These are phyloP conservation scores for Alternaria burnsii DNA, from an alignment of 2,329 filamentous ascomycete genomes.

Conservation along the genomic window DNA sequence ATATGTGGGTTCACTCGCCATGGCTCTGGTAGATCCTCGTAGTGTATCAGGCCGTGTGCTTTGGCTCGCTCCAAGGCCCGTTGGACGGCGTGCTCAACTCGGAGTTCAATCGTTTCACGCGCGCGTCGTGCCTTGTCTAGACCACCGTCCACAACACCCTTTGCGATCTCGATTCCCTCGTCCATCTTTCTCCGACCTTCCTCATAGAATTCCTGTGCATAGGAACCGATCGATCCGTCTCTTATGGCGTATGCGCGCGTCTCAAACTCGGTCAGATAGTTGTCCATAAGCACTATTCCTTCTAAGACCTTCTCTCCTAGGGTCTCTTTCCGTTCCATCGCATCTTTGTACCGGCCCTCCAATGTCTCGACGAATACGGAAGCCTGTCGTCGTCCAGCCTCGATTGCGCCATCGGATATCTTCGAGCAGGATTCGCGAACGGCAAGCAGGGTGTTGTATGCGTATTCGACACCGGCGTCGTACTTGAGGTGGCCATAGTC, in stretches of 20 bases:
- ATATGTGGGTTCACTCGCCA: slow-evolving; percentile 98
- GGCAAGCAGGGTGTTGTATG: slow-evolving; percentile 84
- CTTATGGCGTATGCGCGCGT: slow-evolving; percentile 79
- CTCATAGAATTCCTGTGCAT: slow-evolving; percentile 76
- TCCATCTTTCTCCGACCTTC: slow-evolving; percentile 83
- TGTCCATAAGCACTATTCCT: slow-evolving; percentile 85
- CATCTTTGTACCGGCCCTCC: slow-evolving; percentile 86
- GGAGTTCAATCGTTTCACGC: slow-evolving; percentile 66
- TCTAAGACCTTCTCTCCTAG: slow-evolving; percentile 91
- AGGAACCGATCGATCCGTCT: slow-evolving; percentile 77
- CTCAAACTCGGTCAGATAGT: slow-evolving; percentile 86
- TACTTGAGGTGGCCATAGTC: slow-evolving; percentile 83
- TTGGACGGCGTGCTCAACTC: slow-evolving; percentile 84
- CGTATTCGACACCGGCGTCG: slow-evolving; percentile 83
- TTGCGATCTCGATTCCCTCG: slow-evolving; percentile 76
- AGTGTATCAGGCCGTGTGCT: slow-evolving; percentile 83
- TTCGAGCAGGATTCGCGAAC: slow-evolving; percentile 89
- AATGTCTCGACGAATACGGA: slow-evolving; percentile 92
- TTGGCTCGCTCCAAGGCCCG: slow-evolving; percentile 77
- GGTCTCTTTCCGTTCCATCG: slow-evolving; percentile 82
- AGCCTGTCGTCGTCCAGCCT: slow-evolving; percentile 81
- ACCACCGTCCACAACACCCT: slow-evolving; percentile 80
- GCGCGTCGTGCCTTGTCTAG: slow-evolving; percentile 84
- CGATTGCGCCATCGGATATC: slow-evolving; percentile 88
- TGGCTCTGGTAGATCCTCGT: slow-evolving; percentile 87